These are phyloP conservation scores for Pholiota molesta DNA, from an alignment of 768 basidiomycete species.

Conservation along the genomic window DNA sequence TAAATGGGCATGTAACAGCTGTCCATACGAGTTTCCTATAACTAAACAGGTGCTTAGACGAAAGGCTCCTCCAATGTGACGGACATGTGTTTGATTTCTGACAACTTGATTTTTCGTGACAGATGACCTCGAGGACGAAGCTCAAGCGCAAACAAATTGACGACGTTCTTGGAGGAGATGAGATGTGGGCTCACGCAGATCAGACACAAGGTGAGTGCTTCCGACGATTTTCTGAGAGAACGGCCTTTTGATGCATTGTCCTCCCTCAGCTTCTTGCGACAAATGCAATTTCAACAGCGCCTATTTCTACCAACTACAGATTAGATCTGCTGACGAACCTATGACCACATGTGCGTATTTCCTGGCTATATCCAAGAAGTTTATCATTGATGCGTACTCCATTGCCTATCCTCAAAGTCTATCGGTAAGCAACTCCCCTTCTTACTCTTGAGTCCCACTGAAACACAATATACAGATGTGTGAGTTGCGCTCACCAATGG, in stretches of 20 bases:
- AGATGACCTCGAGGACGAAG: constrained; percentile 92
- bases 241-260: background rate
- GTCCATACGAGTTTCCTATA: constrained; percentile 95
- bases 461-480: constrained; percentile 44
- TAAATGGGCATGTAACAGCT: constrained; percentile 93
- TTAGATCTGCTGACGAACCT: constrained; percentile 90
- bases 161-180: constrained; percentile 93
- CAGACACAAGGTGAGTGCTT: constrained; percentile 64
- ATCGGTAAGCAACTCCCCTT: constrained; percentile 46
- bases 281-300: constrained; percentile 88
- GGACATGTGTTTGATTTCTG: too few species aligned
- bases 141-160: constrained; percentile 91
- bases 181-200: constrained; percentile 94
- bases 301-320: constrained; percentile 96
- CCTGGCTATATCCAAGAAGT: constrained; percentile 2
- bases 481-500: constrained; percentile 64
- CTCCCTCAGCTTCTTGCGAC: constrained; percentile 50
- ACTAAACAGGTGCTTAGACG: constrained; percentile 63
- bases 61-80: too few species aligned
- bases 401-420: constrained; percentile 43
- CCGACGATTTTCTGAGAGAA: background rate
- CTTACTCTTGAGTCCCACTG: background rate
- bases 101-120: constrained; percentile 1
- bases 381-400: background rate
- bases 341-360: constrained; percentile 70